A percentile compares a stretch with the other conserved stretches of the same genome.
phyloP scores from a whole-genome alignment of 1,284 basidiomycete species.

The Ganoderma lucidum region DNA sequence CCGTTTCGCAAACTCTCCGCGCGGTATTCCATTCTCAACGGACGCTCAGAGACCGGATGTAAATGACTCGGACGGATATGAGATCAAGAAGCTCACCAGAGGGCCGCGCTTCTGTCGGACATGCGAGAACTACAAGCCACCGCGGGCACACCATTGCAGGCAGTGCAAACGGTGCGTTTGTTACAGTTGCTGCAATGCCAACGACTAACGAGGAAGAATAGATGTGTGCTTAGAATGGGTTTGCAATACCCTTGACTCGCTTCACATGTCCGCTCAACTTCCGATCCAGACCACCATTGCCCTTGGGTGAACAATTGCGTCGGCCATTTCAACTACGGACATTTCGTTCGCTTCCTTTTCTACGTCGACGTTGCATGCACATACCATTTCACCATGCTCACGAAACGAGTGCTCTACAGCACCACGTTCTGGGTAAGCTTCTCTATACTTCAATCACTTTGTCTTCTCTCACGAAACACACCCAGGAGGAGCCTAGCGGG shows the following conservation, averaged over 20 bases:
- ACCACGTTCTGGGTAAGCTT: conserved; percentile 63
- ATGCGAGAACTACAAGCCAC: conserved; percentile 78
- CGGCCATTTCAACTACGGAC: conserved; percentile 88
- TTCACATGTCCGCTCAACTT: not conserved
- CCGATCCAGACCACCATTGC: conserved; percentile 84
- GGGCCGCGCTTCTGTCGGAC: conserved; percentile 84
- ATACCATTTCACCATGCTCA: conserved; percentile 86
- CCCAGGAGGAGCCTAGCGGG: conserved; percentile 74
- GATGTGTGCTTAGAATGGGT: conserved; percentile 88
- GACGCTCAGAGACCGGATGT: conserved; percentile 74
- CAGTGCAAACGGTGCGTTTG: conserved; percentile 78
- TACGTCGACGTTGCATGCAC: conserved; percentile 89
- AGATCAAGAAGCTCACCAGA: conserved; percentile 88
- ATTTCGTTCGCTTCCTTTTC: conserved; percentile 93
- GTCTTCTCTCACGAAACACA: conserved; percentile 11
- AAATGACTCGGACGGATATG: conserved; percentile 72
- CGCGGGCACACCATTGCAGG: conserved; percentile 88
- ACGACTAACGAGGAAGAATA: conserved; percentile 38
- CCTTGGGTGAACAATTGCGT: conserved; percentile 93
- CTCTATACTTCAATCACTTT: not conserved
- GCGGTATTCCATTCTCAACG: conserved; percentile 12
- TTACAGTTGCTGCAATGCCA: not conserved
- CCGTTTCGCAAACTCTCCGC: conserved; percentile 2
- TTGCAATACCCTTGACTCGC: conserved; percentile 11
- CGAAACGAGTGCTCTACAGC: conserved; percentile 60